These are phyloP conservation scores for Thielaviopsis punctulata DNA, from an alignment of 2,329 filamentous ascomycete species.

Conservation along the genomic window DNA sequence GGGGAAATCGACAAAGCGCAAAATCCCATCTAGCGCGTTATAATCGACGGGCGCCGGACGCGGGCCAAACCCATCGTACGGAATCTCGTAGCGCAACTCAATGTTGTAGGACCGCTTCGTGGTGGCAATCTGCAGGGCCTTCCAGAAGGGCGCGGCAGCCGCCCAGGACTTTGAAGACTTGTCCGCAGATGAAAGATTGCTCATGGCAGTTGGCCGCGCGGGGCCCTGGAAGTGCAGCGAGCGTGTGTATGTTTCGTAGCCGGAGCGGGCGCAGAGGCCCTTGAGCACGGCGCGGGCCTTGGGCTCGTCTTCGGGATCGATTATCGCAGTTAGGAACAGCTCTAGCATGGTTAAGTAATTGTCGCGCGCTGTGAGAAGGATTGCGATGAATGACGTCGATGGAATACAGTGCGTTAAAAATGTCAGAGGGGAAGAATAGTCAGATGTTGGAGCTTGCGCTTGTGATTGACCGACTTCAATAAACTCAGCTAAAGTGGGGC, in stretches of 20 bases:
- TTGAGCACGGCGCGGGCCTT: constrained; percentile 35
- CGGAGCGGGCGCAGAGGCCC: constrained; percentile 39
- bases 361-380: too few species aligned
- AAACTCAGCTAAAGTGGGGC: too few species aligned
- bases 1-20: constrained; percentile 44
- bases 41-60: constrained; percentile 27
- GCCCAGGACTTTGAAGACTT: constrained; percentile 24
- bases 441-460: too few species aligned
- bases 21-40: constrained; percentile 27
- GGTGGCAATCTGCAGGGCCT: constrained; percentile 36
- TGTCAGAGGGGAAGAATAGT: too few species aligned
- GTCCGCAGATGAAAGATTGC: constrained; percentile 20
- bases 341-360: constrained; percentile 31
- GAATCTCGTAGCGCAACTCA: constrained; percentile 36
- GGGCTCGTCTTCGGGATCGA: constrained; percentile 32
- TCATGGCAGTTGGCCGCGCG: constrained; percentile 27
- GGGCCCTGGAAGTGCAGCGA: constrained; percentile 38
- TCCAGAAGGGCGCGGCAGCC: constrained; percentile 28
- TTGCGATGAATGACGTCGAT: too few species aligned
- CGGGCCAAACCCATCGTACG: constrained; percentile 20
- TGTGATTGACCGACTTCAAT: too few species aligned
- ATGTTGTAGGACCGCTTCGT: constrained; percentile 39
- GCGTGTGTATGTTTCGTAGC: constrained; percentile 31
- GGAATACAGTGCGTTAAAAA: too few species aligned
- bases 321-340: constrained; percentile 37